Evolutionary conservation across 1,139 yeast species (phyloP).

Genomic region (Diutina pseudorugosa): DNA sequence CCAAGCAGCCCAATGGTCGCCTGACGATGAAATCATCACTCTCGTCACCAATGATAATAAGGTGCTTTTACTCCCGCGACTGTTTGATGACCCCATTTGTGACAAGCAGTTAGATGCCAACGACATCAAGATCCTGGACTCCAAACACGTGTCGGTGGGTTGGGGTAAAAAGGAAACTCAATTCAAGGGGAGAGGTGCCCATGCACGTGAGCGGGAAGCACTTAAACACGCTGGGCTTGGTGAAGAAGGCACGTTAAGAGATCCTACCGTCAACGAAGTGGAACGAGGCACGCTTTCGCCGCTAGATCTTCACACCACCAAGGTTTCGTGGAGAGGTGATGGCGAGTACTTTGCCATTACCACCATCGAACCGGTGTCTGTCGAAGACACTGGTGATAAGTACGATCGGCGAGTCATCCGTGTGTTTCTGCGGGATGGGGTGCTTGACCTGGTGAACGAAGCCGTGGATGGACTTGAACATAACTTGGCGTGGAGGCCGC

Average conservation of each 20-base stretch:
- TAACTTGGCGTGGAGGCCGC: conserved; percentile 77
- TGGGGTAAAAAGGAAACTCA: conserved; percentile 99
- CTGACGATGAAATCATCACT: conserved; percentile 78
- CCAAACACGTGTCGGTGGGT: conserved; percentile 90
- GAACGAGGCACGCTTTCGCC: conserved; percentile 55
- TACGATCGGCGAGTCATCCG: conserved; percentile 65
- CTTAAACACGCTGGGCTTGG: conserved; percentile 60
- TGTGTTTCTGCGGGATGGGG: conserved; percentile 72
- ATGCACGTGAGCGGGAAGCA: conserved; percentile 64
- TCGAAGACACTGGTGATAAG: conserved; percentile 28
- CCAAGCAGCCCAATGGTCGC: conserved; percentile 73
- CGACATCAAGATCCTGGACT: conserved; percentile 49
- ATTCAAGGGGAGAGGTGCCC: conserved; percentile 88
- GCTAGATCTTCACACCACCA: conserved; percentile 33
- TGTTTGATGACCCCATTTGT: conserved; percentile 60
- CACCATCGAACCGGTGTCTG: conserved; percentile 40
- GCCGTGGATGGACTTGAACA: conserved; percentile 79
- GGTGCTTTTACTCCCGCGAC: conserved; percentile 57
- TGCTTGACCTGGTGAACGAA: conserved; percentile 74
- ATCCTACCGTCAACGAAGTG: conserved; percentile 79
- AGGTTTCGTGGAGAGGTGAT: conserved; percentile 91
- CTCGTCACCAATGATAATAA: conserved; percentile 54
- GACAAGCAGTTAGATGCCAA: conserved; percentile 47
- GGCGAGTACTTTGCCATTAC: conserved; percentile 71
- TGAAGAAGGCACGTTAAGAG: conserved; percentile 51